A percentile compares a stretch with the other conserved stretches of the same genome.
These are phyloP conservation scores for Leccinellum albellum DNA, from an alignment of 768 basidiomycete species.

Conservation along the genomic window DNA sequence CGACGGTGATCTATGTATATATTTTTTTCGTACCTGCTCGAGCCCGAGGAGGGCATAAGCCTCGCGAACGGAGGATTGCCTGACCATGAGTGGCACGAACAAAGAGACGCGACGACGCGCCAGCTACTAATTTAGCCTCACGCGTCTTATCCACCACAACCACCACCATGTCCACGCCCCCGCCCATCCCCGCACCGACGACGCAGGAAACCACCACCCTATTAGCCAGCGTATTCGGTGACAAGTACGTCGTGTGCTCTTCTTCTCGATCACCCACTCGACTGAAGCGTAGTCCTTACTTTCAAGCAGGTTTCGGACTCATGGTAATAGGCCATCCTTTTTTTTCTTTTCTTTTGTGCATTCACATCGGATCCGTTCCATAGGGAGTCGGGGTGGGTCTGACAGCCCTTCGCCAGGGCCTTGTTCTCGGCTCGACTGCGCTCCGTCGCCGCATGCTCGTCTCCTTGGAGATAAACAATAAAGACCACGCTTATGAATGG, in stretches of 20 bases:
- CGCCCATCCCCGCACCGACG: constrained; percentile 1
- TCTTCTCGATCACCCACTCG: constrained; percentile 13
- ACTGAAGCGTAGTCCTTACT: constrained; percentile 78
- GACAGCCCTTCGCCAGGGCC: constrained; percentile 66
- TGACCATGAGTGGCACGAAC: constrained; percentile 32
- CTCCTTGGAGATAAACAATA: constrained; percentile 92
- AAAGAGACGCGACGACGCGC: constrained; percentile 30
- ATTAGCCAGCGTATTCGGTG: constrained; percentile 43
- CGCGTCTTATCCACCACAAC: background rate
- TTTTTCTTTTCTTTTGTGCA: background rate
- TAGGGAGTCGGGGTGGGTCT: constrained; percentile 91
- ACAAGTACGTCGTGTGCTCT: constrained; percentile 57
- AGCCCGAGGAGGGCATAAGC: constrained; percentile 49
- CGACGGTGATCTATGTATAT: background rate
- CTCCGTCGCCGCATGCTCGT: constrained; percentile 90
- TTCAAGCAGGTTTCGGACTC: constrained; percentile 95
- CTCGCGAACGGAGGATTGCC: constrained; percentile 33
- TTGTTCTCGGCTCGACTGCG: constrained; percentile 64
- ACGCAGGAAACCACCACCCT: constrained; percentile 26
- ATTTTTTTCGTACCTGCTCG: constrained; percentile 39
- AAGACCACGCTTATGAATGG: constrained; percentile 94
- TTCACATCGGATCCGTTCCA: constrained; percentile 1
- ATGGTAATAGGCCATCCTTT: constrained; percentile 56
- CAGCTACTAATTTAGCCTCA: constrained; percentile 13
- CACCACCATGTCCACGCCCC: constrained; percentile 9